Base-by-base conservation (phyloP, 495 filamentous ascomycete genomes). In the Annulohypoxylon stygium region DNA sequence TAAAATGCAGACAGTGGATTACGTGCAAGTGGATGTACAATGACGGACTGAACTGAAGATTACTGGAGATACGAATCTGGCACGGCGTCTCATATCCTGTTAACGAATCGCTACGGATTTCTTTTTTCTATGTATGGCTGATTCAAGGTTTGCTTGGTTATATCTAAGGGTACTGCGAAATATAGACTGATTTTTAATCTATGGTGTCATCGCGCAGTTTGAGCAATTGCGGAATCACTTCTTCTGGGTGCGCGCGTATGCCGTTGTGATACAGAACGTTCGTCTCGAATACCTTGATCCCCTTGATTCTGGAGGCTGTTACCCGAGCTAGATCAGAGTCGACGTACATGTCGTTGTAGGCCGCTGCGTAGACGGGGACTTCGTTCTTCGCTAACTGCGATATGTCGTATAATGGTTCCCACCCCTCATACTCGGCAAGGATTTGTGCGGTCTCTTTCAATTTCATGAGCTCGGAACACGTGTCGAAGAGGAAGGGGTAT, bases 291-390 rank as follows among this genome's bases (percentile, higher is more conserved):
- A 90, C 90, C 82, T 94, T 93, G 73, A 88, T 91, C 0, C 90
- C 90, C 77, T 88, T 89, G 77, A 98, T 93, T 81, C 89, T 88
- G 33, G 82, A 79, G 11, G 93, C 94, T 26, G 95, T 96, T 70
- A 89, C 90, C 64, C 88, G 82, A 0, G 92, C 88, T 9, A 93
- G 79, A 25, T 90, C 90, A 70, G 87, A 92, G 70, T 95, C 90
- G 34, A 98, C 95, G 74, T 97, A 98, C 94, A 98, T 97, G 79
- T 98, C 95, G 64, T 98, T 93, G 66, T 90, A 98, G n/a, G 86
- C 90, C 0, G 92, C 93, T 5, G 93, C 90, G 72, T 97, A 98
- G 0, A 98, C 92, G 0, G 96, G 95, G 0, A 98, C 94, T 67
- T 91, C 84, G 75, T 98, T 98, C 70, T 87, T 84, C 5, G 85